Conservation (phyloP, 2,329 filamentous ascomycete genomes). For the Fusarium euwallaceae region DNA sequence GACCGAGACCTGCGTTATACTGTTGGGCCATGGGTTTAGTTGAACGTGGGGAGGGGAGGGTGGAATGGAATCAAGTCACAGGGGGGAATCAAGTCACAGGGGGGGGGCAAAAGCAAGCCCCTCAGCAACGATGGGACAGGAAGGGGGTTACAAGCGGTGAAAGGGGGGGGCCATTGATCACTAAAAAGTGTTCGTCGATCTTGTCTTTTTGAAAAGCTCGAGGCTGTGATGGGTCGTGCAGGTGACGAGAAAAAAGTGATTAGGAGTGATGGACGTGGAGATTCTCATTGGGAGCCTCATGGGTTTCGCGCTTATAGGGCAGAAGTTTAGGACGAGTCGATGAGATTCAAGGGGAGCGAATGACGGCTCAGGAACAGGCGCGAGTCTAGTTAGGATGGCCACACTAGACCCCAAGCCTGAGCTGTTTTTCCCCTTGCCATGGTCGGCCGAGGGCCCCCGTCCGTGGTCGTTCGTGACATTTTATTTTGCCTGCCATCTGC, state of each 20-base stretch:
- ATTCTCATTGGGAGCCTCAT: slow-evolving; percentile 39
- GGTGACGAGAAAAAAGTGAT: slow-evolving; percentile 34
- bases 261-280: slow-evolving; percentile 38
- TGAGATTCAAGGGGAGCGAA: slow-evolving; percentile 22
- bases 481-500: slow-evolving; percentile 11
- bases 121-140: slow-evolving; percentile 8
- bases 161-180: slow-evolving; percentile 24
- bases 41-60: slow-evolving; percentile 6
- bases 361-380: slow-evolving; percentile 33
- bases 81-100: too few species aligned
- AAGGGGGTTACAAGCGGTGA: slow-evolving; percentile 18
- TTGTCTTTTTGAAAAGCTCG: slow-evolving; percentile 10
- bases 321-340: not conserved
- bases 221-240: slow-evolving; percentile 44
- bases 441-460: slow-evolving; percentile 15
- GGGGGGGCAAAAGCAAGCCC: not conserved
- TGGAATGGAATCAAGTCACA: slow-evolving; percentile 31
- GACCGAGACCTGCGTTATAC: slow-evolving; percentile 31
- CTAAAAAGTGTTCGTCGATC: slow-evolving; percentile 21
- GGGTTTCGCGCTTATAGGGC: slow-evolving; percentile 38
- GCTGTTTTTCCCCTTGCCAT: slow-evolving; percentile 6
- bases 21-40: slow-evolving; percentile 35
- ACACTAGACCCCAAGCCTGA: not conserved
- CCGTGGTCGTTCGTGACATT: slow-evolving; percentile 1
- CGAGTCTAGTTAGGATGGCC: slow-evolving; percentile 13